phyloP scores from a whole-genome alignment of 352 stramenopile genomes.

The Pythium sp. region DNA sequence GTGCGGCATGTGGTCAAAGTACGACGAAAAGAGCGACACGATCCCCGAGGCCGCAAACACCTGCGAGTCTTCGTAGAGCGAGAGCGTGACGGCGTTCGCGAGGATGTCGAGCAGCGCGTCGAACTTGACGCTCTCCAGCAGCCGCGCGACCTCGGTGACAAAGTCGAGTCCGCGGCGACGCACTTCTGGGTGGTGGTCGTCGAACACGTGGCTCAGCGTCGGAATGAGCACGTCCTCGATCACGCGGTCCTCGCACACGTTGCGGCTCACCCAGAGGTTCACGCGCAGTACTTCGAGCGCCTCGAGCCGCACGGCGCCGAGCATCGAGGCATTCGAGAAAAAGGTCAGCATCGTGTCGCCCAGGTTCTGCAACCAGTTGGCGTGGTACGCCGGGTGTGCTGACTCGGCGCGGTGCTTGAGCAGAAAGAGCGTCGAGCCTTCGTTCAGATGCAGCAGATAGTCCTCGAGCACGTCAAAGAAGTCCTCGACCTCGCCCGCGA shows the following conservation, averaged over 20 bases:
- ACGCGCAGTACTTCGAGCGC: slow-evolving; percentile 64
- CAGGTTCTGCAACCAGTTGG: slow-evolving; percentile 64
- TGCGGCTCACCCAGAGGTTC: slow-evolving; percentile 74
- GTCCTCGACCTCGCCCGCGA: slow-evolving; percentile 63
- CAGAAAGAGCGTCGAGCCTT: slow-evolving; percentile 56
- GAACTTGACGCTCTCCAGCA: slow-evolving; percentile 82
- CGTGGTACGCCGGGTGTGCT: slow-evolving; percentile 62
- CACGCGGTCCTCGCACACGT: slow-evolving; percentile 82
- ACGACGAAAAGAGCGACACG: slow-evolving; percentile 71
- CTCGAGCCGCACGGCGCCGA: slow-evolving; percentile 53
- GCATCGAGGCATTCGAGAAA: slow-evolving; percentile 50
- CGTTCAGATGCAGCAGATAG: slow-evolving; percentile 65
- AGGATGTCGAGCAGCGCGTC: slow-evolving; percentile 77
- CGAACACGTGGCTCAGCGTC: slow-evolving; percentile 61
- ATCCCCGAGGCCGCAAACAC: slow-evolving; percentile 53
- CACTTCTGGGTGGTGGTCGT: slow-evolving; percentile 61
- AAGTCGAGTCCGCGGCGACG: slow-evolving; percentile 56
- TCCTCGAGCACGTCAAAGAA: slow-evolving; percentile 75
- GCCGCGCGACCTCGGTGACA: slow-evolving; percentile 63
- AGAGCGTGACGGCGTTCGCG: slow-evolving; percentile 59
- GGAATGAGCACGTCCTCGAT: slow-evolving; percentile 84
- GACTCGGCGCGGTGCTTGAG: slow-evolving; percentile 59
- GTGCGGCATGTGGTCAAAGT: slow-evolving; percentile 78
- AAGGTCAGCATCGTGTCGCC: slow-evolving; percentile 55
- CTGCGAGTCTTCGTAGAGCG: slow-evolving; percentile 69